Evolutionary conservation across 2,329 filamentous ascomycete species (phyloP), one percentile per base, ranked within the genome.

Genomic region (Penicillium sp.): DNA sequence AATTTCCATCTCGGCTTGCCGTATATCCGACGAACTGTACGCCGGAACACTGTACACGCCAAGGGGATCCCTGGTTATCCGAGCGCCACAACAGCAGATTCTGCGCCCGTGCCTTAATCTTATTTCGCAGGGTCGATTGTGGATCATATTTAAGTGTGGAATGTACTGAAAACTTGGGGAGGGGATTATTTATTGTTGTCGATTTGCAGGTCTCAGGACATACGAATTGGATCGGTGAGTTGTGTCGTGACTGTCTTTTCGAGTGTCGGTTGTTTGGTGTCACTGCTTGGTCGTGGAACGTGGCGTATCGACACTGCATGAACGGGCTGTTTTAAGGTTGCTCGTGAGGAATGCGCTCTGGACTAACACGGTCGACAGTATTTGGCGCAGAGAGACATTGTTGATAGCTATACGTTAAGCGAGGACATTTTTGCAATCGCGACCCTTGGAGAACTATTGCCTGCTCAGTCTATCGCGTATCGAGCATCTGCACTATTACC

Each of bases 91-190:
- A 30, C 52, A 46, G 33, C 37, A 52, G 37, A 49, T 22, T 26
- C 14, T 25, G 25, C 22, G 5, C 26, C 11, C n/a, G 22, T n/a
- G 4, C 40, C 38, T 30, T 42, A 63, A 63, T 59, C 49, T 57
- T 53, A 55, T 52, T 30, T 30, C 26, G 37, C n/a, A 7, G 43
- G 49, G 38, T 51, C 28, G 35, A 33, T 38, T 25, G 55, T 55
- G 43, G 56, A 62, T 61, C 59, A 8, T 22, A 25, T 43, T 54
- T 52, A 46, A 28, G 52, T 55, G 43, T 52, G 49, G 58, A 60
- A 60, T 60, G 48, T 48, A n/a, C 26, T 48, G 45, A 26, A 16
- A 22, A 22, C 19, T 22, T 22, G 19, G 19, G 19, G 19, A 22
- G 26, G 6, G 45, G 26, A 11, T n/a, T 48, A 26, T 16, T 6